Percentiles rank a stretch among this genome's conserved stretches.
phyloP scores from a whole-genome alignment of 345 rosid species.

The Lagerstroemia speciosa region DNA sequence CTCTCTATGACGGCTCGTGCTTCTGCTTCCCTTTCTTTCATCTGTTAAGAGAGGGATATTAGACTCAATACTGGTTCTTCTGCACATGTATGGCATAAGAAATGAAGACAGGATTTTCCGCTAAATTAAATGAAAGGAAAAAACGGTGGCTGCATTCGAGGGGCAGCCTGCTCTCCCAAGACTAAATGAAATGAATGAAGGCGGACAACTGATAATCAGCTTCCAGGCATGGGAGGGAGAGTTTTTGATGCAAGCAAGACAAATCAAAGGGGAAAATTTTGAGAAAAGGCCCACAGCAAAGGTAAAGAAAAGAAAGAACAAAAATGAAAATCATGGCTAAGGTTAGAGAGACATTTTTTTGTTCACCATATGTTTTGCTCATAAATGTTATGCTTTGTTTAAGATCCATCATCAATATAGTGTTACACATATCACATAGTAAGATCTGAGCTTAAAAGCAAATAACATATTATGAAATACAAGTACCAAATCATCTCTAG shows the following conservation, averaged over 20 bases:
- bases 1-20: constrained; percentile 40
- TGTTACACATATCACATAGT: not conserved
- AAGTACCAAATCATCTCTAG: constrained; percentile 56
- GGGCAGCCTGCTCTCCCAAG: no score
- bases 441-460: not conserved
- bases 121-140: no score
- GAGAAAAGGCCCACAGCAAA: not conserved
- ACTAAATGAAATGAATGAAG: no score
- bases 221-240: not conserved
- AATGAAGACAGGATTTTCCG: no score
- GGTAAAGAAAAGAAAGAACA: not conserved
- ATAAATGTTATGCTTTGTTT: not conserved
- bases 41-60: constrained; percentile 23
- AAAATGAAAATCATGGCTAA: not conserved
- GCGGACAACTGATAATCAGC: no score
- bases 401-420: not conserved
- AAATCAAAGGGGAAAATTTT: not conserved
- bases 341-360: not conserved
- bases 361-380: not conserved
- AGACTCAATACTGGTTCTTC: not conserved
- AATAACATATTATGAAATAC: not conserved
- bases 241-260: not conserved
- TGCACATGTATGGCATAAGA: not conserved
- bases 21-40: constrained; percentile 57
- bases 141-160: no score